Evolutionary conservation across 2,329 filamentous ascomycete genomes (phyloP), one percentile per base, ranked within the genome.

Genomic region (Aspergillus sp.): DNA sequence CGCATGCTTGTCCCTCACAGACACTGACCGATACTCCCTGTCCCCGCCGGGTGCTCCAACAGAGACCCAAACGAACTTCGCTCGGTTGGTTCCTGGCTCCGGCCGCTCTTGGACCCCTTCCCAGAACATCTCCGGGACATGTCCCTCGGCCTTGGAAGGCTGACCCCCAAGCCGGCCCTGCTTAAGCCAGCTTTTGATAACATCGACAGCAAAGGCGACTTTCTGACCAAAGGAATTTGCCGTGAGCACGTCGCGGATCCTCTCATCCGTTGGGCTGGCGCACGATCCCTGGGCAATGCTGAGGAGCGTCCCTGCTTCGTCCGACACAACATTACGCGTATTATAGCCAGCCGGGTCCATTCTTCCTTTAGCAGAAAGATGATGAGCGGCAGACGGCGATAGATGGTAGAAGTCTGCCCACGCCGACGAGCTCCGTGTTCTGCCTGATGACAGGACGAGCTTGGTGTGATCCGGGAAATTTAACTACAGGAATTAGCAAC

Each of bases 401-500:
- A 70, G 56, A 34, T 68, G 65, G 39, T 68, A 68, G 41, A 68
- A 67, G 47, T 69, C 66, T 16, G 67, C 48, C 55, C 59, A 64
- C 8, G 56, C 57, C 3, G 61, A 57, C 2, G 55, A 57, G 39
- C 48, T 54, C 35, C 58, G 48, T n/a, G 52, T 55, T 24, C 53
- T 56, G 11, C 53, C 57, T 10, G 57, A 53, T 4, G 65, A 62
- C 20, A 69, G 49, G n/a, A 68, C 58, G 8, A 70, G 53, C 41
- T 70, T 70, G 8, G 67, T 70, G 39, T 70, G 67, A 34, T 70
- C 67, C 2, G 67, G 67, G 42, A 69, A 70, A 41, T 70, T 70
- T 51, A 70, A 68, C 49, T 63, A 22, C 5, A 32, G 8, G 20
- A 20, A 2, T 16, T 11, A 15, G 10, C 22, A 35, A 24, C 24